These are phyloP conservation scores for Rugonectria rugulosa DNA, from an alignment of 2,329 filamentous ascomycete species.

Conservation along the genomic window DNA sequence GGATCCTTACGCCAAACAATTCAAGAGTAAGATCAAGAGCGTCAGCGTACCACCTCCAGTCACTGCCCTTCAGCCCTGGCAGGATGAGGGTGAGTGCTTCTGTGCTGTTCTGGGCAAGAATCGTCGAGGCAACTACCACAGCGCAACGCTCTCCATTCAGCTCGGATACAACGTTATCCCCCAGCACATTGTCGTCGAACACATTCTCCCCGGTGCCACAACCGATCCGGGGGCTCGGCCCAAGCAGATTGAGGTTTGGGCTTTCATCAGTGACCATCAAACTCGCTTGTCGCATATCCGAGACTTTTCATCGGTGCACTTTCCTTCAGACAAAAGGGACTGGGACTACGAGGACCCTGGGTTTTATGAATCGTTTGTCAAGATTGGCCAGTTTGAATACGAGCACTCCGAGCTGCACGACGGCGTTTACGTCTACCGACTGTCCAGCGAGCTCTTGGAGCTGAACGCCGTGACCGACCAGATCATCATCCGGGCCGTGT, in stretches of 20 bases:
- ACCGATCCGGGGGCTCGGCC: conserved; percentile 70
- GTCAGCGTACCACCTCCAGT: conserved; percentile 46
- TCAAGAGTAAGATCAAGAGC: conserved; percentile 31
- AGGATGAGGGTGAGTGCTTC: conserved; percentile 87
- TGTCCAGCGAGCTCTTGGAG: conserved; percentile 58
- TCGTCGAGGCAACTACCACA: conserved; percentile 54
- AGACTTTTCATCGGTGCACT: conserved; percentile 54
- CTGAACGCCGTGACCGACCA: conserved; percentile 59
- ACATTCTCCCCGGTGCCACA: conserved; percentile 69
- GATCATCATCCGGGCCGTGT: conserved; percentile 62
- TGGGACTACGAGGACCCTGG: conserved; percentile 42
- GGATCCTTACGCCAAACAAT: too few species aligned
- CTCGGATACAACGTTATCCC: conserved; percentile 67
- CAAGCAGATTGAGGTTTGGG: conserved; percentile 74
- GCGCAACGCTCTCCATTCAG: conserved; percentile 71
- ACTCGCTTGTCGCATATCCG: conserved; percentile 49
- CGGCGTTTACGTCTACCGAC: conserved; percentile 59
- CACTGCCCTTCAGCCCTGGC: conserved; percentile 73
- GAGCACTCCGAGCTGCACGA: conserved; percentile 52
- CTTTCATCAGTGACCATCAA: conserved; percentile 58
- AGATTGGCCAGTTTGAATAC: conserved; percentile 65
- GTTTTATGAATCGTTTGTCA: too few species aligned
- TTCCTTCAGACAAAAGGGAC: conserved; percentile 42
- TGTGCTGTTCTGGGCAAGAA: conserved; percentile 65
- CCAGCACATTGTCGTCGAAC: conserved; percentile 75